Conservation (phyloP, 2,329 filamentous ascomycete genomes). For the Penicillium sp. region DNA sequence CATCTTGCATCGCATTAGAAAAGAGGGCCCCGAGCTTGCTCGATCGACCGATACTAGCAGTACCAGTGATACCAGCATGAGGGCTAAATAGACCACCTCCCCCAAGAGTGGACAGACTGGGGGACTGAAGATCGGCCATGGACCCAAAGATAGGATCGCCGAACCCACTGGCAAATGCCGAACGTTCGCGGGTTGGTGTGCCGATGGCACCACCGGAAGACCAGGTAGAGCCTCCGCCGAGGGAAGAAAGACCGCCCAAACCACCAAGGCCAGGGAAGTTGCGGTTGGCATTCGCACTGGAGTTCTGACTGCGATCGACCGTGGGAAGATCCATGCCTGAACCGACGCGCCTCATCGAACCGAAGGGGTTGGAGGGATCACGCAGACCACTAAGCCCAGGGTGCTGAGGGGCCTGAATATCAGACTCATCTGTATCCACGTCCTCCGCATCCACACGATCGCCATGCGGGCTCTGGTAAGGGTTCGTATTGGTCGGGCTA, state of each 20-base stretch:
- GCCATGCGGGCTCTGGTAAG: constrained; percentile 84
- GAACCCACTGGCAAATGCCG: constrained; percentile 51
- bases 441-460: constrained; percentile 65
- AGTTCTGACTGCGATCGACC: constrained; percentile 89
- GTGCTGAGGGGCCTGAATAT: constrained; percentile 51
- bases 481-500: constrained; percentile 93
- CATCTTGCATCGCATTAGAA: constrained; percentile 73
- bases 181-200: constrained; percentile 62
- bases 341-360: constrained; percentile 53
- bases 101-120: constrained; percentile 40
- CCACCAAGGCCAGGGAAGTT: constrained; percentile 62
- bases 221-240: constrained; percentile 51
- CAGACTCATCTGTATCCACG: constrained; percentile 56
- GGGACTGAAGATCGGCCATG: constrained; percentile 68
- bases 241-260: constrained; percentile 52
- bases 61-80: constrained; percentile 51
- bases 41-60: constrained; percentile 67
- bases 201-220: constrained; percentile 67
- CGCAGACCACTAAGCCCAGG: constrained; percentile 54
- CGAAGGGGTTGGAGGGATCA: constrained; percentile 54
- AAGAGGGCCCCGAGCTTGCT: constrained; percentile 88
- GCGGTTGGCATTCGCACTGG: constrained; percentile 73
- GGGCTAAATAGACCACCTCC: constrained; percentile 62
- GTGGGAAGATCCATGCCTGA: constrained; percentile 57
- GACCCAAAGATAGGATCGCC: constrained; percentile 68